Evolutionary conservation across 805 yeast species (phyloP), one percentile per base, ranked within the genome.

Genomic region (Cyberlindnera petersonii): DNA sequence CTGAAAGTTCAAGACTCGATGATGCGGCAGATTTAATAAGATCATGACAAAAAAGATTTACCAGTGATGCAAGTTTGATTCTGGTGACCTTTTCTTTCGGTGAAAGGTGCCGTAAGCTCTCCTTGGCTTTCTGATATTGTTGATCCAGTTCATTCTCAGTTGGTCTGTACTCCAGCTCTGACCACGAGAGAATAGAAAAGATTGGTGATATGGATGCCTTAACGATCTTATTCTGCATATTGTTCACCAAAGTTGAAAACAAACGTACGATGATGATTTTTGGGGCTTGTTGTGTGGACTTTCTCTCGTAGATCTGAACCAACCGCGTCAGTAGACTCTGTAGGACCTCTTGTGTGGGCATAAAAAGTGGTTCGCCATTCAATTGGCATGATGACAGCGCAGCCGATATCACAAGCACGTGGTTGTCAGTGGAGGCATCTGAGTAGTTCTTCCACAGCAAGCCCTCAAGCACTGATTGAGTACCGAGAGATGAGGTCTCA

Each of bases 111-210:
- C 9, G 15, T 6, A 35, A 17, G 13, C 28, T 31, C 17, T 27
- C 23, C 19, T 22, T 15, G 6, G 43, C 44, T 1, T 5, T 13
- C 1, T 37, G 20, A 31, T 36, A 50, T 4, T 14, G 17, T 2
- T 30, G 26, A 13, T 39, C 33, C 13, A 40, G 19, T 4, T 38
- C 34, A 18, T 26, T 28, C 4, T 27, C 24, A 9, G 28, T 9
- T 2, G 40, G 39, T 18, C 24, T 24, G 9, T 26, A 14, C 15
- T 43, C 43, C 1, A 47, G 15, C 8, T 33, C 38, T 18, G 29
- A 31, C 56, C 55, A 52, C 1, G 40, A 22, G 4, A 40, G 20
- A 3, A 50, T 41, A 5, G 58, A 51, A n/a, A 45, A 50, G 17
- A 53, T 22, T 5, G 53, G 52, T 4, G 43, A 33, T 8, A 49